Evolutionary conservation across 352 stramenopile species (phyloP), one percentile per base, ranked within the genome.

Genomic region (Thalassiosira gravida): DNA sequence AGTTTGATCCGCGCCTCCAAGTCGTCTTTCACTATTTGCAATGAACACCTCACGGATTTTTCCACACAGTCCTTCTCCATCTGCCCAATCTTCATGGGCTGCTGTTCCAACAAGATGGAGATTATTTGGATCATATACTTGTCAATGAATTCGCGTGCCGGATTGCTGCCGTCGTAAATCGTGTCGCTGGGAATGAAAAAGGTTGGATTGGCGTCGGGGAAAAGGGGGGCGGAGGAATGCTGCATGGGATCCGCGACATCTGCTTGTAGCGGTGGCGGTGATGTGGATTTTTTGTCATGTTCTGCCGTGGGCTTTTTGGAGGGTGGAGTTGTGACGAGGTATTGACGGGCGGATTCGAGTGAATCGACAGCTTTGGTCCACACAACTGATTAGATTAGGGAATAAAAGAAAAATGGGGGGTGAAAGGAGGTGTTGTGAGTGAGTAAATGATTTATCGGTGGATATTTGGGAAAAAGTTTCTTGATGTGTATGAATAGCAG

Each of bases 31-130:
- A 92, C 69, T 42, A 95, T 92, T 14, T 56, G 25, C 18, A 92
- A 58, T 13, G 85, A 87, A 8, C 78, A 68, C 8, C 52, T 11
- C 1, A 95, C 29, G 29, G 44, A 82, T 49, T 95, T 90, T 64
- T 93, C 79, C 0, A 95, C 87, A 65, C 90, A 95, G 32, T 85
- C 83, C 9, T 79, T 78, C 72, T 95, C 90, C 50, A 82, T 73
- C 24, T 69, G 30, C 7, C 90, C 90, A 74, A 93, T 92, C 69
- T 91, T 93, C 16, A 74, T 63, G 5, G 84, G 86, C 8, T 88
- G 56, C 61, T 95, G 90, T 66, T 95, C 87, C 1, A 94, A 61
- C n/a, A 94, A 65, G 57, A 94, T 94, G 53, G 67, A 80, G 42
- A 93, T 84, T 20, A 94, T 90, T 46, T 83, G 77, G 2, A 64